Percentiles rank a stretch among this genome's conserved stretches.
phyloP scores from a whole-genome alignment of 2,329 filamentous ascomycete species.

The Calycina herbarum region DNA sequence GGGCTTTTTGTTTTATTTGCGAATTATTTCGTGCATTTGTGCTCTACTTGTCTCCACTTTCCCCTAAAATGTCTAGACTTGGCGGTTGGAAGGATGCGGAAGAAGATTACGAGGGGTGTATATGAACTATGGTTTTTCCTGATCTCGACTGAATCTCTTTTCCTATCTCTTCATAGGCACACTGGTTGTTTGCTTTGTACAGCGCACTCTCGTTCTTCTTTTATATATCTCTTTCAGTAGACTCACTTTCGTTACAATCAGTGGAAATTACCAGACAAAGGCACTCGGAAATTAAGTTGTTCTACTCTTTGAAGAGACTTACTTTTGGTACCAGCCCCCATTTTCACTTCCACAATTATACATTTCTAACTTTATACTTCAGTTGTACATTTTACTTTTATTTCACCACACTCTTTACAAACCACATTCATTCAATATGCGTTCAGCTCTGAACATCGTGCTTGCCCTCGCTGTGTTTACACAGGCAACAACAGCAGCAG shows the following conservation, averaged over 20 bases:
- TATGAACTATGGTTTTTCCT: not conserved
- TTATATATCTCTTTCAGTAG: not conserved
- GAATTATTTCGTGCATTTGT: conserved; percentile 1
- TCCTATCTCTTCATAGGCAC: not conserved
- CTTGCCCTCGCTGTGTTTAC: conserved; percentile 5
- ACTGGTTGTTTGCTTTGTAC: conserved; percentile 4
- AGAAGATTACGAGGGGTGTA: not conserved
- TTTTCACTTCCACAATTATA: not conserved
- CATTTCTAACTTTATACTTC: not conserved
- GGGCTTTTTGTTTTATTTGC: not conserved
- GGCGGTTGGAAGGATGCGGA: not conserved
- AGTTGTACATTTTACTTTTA: not conserved
- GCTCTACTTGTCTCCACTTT: not conserved
- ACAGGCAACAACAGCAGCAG: conserved; percentile 10
- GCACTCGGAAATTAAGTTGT: not conserved
- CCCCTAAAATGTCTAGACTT: not conserved
- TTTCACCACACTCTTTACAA: not conserved
- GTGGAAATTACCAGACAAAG: not conserved
- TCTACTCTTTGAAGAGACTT: not conserved
- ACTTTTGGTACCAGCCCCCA: not conserved
- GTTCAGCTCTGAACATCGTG: conserved; percentile 1
- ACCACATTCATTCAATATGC: conserved; percentile 10
- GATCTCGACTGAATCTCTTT: not conserved
- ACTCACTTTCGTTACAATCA: not conserved
- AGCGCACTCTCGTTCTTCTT: not conserved